phyloP scores from a whole-genome alignment of 176 grass and related monocot genomes.

The Ensete glaucum region DNA sequence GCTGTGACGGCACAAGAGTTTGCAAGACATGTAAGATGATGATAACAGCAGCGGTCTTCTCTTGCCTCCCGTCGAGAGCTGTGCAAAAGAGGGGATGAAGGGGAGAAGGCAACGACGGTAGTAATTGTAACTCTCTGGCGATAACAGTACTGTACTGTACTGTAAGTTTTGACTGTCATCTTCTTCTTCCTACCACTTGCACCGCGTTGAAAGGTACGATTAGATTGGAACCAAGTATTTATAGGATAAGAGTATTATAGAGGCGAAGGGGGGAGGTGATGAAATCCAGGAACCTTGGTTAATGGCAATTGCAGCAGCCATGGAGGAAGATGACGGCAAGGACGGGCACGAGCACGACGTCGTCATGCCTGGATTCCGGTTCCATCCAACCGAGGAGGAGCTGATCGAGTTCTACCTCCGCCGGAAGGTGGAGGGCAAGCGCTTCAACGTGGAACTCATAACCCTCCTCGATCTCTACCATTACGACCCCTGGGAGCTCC shows the following conservation, averaged over 20 bases:
- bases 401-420: constrained; percentile 98
- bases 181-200: background rate
- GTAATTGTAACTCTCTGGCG: background rate
- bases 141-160: background rate
- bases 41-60: no score
- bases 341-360: constrained; percentile 49
- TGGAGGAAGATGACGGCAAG: background rate
- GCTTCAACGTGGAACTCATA: constrained; percentile 94
- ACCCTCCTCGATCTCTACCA: constrained; percentile 74
- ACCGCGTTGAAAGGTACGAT: constrained; percentile 5
- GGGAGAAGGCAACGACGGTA: background rate
- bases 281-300: constrained; percentile 24
- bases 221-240: constrained; percentile 17
- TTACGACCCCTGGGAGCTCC: constrained; percentile 94
- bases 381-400: constrained; percentile 97
- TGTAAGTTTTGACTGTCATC: background rate
- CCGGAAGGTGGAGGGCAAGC: constrained; percentile 78
- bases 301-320: constrained; percentile 18
- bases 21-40: no score
- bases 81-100: background rate
- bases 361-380: constrained; percentile 94
- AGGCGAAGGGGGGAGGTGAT: constrained; percentile 16
- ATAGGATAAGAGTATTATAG: constrained; percentile 26
- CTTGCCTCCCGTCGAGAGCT: no score
- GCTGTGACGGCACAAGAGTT: no score